These are phyloP conservation scores for Puccinia polysora DNA, from an alignment of 1,284 basidiomycete genomes.

Conservation along the genomic window DNA sequence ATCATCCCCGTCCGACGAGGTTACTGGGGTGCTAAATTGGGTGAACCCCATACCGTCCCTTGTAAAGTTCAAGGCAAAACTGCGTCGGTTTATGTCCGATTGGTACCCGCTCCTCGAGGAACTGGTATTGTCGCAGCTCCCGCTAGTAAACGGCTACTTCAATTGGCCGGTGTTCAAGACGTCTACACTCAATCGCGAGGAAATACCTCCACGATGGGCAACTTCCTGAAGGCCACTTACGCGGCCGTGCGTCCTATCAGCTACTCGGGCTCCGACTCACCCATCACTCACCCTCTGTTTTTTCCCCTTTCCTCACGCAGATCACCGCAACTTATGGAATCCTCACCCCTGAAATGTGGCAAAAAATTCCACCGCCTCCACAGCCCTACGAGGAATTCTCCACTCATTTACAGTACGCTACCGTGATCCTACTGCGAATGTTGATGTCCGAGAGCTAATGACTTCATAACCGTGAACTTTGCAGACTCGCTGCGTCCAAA, in stretches of 20 bases:
- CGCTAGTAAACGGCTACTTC: constrained; percentile 90
- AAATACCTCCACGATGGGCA: constrained; percentile 98
- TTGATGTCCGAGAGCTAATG: not conserved
- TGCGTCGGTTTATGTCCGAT: constrained; percentile 97
- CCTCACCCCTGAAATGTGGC: constrained; percentile 97
- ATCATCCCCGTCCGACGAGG: constrained; percentile 95
- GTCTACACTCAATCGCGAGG: constrained; percentile 92
- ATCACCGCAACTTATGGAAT: constrained; percentile 96
- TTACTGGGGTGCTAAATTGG: constrained; percentile 98
- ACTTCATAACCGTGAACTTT: not conserved
- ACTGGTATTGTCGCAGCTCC: constrained; percentile 99
- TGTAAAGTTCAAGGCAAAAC: constrained; percentile 98
- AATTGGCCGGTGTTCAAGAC: constrained; percentile 91
- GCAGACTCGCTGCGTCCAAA: constrained; percentile 13
- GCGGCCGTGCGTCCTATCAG: constrained; percentile 65
- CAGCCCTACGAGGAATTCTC: constrained; percentile 92
- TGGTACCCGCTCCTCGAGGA: constrained; percentile 94
- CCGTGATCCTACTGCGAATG: not conserved
- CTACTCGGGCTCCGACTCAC: not conserved
- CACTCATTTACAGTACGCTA: constrained; percentile 73
- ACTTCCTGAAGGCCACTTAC: constrained; percentile 99
- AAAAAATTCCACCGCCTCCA: constrained; percentile 81
- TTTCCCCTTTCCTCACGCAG: constrained; percentile 54
- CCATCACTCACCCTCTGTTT: constrained; percentile 5
- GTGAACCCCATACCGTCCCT: constrained; percentile 98